phyloP scores from a whole-genome alignment of 176 grass and related monocot species.

The Puccinellia tenuiflora region DNA sequence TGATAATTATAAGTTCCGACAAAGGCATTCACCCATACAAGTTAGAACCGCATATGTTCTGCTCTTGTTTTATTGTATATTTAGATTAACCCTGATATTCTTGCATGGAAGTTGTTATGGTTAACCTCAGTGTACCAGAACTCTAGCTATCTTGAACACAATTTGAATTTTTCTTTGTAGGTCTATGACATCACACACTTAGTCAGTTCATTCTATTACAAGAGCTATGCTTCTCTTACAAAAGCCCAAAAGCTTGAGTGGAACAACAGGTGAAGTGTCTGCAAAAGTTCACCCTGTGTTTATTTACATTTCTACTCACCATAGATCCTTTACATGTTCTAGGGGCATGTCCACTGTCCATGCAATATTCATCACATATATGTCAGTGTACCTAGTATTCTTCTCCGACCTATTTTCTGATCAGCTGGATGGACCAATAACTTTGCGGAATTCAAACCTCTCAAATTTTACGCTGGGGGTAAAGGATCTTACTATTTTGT shows the following conservation, averaged over 20 bases:
- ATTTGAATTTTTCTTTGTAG: constrained; percentile 33
- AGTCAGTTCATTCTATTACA: constrained; percentile 81
- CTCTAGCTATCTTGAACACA: constrained; percentile 5
- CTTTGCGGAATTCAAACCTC: constrained; percentile 66
- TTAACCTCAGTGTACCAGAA: constrained; percentile 8
- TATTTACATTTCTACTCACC: constrained; percentile 5
- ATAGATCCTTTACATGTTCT: constrained; percentile 9
- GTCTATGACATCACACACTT: constrained; percentile 69
- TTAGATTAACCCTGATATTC: background rate
- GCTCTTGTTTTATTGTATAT: constrained; percentile 11
- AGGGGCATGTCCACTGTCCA: constrained; percentile 97
- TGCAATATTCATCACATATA: constrained; percentile 84
- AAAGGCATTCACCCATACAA: background rate
- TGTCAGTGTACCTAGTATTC: constrained; percentile 93
- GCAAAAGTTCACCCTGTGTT: constrained; percentile 8
- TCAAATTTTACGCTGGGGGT: constrained; percentile 90
- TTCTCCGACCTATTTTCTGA: constrained; percentile 87
- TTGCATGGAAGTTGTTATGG: constrained; percentile 8
- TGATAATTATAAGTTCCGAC: constrained; percentile 6
- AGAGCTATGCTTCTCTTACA: constrained; percentile 86
- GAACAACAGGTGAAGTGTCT: constrained; percentile 72
- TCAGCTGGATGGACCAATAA: constrained; percentile 67
- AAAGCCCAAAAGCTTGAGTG: constrained; percentile 92
- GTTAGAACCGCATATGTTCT: background rate
- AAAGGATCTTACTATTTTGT: constrained; percentile 23